Conservation (phyloP, 768 basidiomycete species). For the Amanita phalloides region DNA sequence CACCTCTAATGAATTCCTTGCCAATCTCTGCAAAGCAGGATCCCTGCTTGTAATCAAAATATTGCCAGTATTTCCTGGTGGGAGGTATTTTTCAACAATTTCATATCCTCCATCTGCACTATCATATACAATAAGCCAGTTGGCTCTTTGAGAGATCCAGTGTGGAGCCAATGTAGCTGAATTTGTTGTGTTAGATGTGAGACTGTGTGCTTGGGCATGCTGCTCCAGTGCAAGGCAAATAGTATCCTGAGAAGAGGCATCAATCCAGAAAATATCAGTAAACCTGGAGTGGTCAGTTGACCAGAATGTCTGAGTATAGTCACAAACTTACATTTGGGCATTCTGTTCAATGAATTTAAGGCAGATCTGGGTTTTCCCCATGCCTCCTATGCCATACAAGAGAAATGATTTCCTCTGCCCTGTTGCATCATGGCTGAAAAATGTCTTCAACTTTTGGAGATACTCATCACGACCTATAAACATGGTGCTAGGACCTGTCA, state of each 20-base stretch:
- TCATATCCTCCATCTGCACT: too few species aligned
- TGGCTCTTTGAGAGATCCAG: conserved; percentile 7
- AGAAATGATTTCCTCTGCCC: conserved; percentile 7
- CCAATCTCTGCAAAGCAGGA: not conserved
- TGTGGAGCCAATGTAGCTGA: conserved; percentile 3
- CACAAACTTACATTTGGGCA: not conserved
- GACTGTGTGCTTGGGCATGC: conserved; percentile 4
- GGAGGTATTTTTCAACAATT: too few species aligned
- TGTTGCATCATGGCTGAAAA: conserved; percentile 1
- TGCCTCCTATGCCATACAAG: conserved; percentile 12
- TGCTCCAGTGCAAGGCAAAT: conserved; percentile 1
- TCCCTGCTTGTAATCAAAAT: conserved; percentile 12
- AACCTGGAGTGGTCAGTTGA: conserved; percentile 6
- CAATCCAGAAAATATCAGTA: conserved; percentile 13
- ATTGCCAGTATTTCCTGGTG: conserved; percentile 1
- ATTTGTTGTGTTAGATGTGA: not conserved
- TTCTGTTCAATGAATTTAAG: not conserved
- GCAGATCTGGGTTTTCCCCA: conserved; percentile 6
- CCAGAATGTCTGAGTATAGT: not conserved
- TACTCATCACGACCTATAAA: conserved; percentile 6
- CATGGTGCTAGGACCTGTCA: not conserved
- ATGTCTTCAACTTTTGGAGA: conserved; percentile 5
- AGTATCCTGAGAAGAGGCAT: conserved; percentile 10
- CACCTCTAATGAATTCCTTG: conserved; percentile 3
- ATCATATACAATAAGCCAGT: not conserved